These are phyloP conservation scores for Hypoxylon cercidicola DNA, from an alignment of 495 filamentous ascomycete genomes.

Conservation along the genomic window DNA sequence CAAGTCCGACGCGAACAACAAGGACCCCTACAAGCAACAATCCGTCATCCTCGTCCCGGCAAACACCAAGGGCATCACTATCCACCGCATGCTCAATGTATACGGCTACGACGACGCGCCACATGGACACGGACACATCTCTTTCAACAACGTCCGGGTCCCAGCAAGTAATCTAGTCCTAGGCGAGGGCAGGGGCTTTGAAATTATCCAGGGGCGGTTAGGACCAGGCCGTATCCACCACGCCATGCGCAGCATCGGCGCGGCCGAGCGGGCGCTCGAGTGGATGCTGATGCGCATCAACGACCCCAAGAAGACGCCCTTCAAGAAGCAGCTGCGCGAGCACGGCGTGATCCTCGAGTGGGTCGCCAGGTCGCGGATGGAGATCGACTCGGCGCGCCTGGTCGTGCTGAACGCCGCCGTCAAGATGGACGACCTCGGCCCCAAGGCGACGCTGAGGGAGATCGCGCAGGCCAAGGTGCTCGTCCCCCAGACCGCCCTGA, in stretches of 20 bases:
- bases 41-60: slow-evolving; percentile 88
- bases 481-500: slow-evolving; percentile 78
- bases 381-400: slow-evolving; percentile 87
- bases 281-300: slow-evolving; percentile 92
- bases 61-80: slow-evolving; percentile 76
- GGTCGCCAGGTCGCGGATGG: slow-evolving; percentile 88
- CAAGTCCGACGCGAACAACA: slow-evolving; percentile 77
- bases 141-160: slow-evolving; percentile 85
- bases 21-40: slow-evolving; percentile 83
- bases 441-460: slow-evolving; percentile 82
- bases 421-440: slow-evolving; percentile 84
- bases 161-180: slow-evolving; percentile 82
- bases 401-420: slow-evolving; percentile 90
- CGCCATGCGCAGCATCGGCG: slow-evolving; percentile 90
- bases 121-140: slow-evolving; percentile 91
- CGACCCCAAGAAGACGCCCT: slow-evolving; percentile 85
- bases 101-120: slow-evolving; percentile 96
- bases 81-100: slow-evolving; percentile 86
- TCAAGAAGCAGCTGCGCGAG: slow-evolving; percentile 79
- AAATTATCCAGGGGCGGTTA: slow-evolving; percentile 93
- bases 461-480: slow-evolving; percentile 90
- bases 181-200: slow-evolving; percentile 91
- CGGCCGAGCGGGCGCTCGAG: slow-evolving; percentile 83
- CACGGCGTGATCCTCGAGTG: slow-evolving; percentile 95
- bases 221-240: slow-evolving; percentile 95